Evolutionary conservation across 495 filamentous ascomycete species (phyloP), one percentile per base, ranked within the genome.

Genomic region (Talaromyces wortmannii): DNA sequence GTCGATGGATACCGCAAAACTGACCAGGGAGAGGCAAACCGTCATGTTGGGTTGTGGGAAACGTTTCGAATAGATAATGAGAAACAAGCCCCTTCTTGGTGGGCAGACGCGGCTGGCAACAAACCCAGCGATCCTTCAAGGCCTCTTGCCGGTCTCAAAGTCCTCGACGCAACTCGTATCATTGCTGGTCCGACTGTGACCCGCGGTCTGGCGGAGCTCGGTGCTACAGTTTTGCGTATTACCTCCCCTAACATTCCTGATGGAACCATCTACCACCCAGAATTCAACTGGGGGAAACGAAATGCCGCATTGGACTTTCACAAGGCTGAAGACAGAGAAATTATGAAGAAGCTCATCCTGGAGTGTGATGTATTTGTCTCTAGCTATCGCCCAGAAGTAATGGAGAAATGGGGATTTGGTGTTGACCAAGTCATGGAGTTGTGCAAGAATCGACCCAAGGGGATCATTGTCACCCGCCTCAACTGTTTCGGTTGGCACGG

Each of bases 391-490:
- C 75, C 74, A 0, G 73, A 73, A 0, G 76, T 70, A 2, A 57
- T 83, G 7, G 78, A 78, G 5, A 73, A 74, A 17, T 73, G 75
- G 36, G 82, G 82, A 0, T 76, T 82, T 51, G 76, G 78, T 4
- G 59, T 74, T 8, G 58, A 72, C 3, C 69, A 70, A 17, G 68
- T 83, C n/a, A 64, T 81, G 3, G 73, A 78, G n/a, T 50, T 83
- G 30, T 73, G 68, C 1, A 57, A 53, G 15, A 61, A 56, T 2
- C 62, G 79, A 29, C 73, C 73, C 29, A 79, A 75, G 55, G 83
- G 83, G 1, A 77, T 84, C 46, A 72, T 89, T 48, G 86, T 85
- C 55, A 80, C 87, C 0, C 70, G 75, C 13, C 83, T 87, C 60
- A 81, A 87, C 66, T 86, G 83, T 58, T 88, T 85, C 60, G 85